Evolutionary conservation across 495 filamentous ascomycete genomes (phyloP), one percentile per base, ranked within the genome.

Genomic region (Aspergillus hancockii): DNA sequence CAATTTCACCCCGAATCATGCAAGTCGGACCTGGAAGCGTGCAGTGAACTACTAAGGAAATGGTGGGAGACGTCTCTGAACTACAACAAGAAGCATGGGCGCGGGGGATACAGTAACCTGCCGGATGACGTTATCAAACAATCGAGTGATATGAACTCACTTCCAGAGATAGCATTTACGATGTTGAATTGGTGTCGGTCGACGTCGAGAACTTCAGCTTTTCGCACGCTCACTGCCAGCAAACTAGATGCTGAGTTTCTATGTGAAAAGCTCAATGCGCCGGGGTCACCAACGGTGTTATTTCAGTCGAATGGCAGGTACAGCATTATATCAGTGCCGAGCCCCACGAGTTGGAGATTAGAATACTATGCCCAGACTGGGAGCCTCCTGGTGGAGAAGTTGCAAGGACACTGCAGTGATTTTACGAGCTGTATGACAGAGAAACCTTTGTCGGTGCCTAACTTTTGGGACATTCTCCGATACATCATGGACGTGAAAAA

Each of bases 1-100:
- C 94, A 98, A 66, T 98, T 93, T 68, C 94, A 98, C 67, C 93
- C 93, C 0, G 94, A 98, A 70, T 96, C 91, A 0, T 88, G 95
- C 62, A 97, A 93, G 67, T 96, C 94, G 13, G 71, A 80, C 5
- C 84, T 84, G 51, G 64, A 76, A n/a, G 82, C 85, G 31, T 89
- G 90, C 31, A 81, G 78, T 25, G 69, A 75, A 36, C 76, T 97
- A 31, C 79, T 97, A 25, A 65, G 71, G 46, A 91, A 89, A 60
- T 98, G 93, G 90, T 97, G 92, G 80, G 64, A 70, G 4, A 68
- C 67, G 62, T 64, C 69, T 51, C 59, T 73, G 8, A 28, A 45
- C 3, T 79, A 72, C 61, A 80, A 80, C 55, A 76, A 75, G 54
- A 34, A 52, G n/a, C 56, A 64, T 50, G 63, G 66, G 12, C 72